A percentile compares a stretch with the other conserved stretches of the same genome.
phyloP scores from a whole-genome alignment of 1,284 basidiomycete genomes.

The Sphagnurus paluster region DNA sequence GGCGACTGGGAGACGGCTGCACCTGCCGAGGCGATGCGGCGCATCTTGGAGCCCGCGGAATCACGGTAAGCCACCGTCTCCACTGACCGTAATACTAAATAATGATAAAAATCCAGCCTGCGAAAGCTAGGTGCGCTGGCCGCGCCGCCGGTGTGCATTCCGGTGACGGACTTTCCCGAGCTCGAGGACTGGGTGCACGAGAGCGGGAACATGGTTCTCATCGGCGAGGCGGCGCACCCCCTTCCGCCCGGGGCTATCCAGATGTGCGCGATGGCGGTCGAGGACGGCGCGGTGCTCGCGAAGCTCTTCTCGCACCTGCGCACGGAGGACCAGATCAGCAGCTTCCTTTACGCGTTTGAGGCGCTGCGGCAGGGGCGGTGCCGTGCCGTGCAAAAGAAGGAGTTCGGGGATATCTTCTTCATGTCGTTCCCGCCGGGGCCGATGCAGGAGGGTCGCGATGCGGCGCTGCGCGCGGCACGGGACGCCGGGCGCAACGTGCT shows the following conservation, averaged over 20 bases:
- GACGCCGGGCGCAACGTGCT: slow-evolving; percentile 39
- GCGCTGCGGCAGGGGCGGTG: slow-evolving; percentile 48
- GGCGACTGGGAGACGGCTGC: slow-evolving; percentile 25
- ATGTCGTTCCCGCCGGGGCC: slow-evolving; percentile 40
- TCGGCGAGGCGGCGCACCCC: slow-evolving; percentile 57
- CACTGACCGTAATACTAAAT: too few species aligned
- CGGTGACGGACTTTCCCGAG: slow-evolving; percentile 35
- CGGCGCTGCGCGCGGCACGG: slow-evolving; percentile 37
- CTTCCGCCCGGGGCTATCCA: slow-evolving; percentile 56
- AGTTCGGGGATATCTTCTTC: slow-evolving; percentile 39
- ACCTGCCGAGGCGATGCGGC: slow-evolving; percentile 21
- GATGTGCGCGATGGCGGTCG: slow-evolving; percentile 48
- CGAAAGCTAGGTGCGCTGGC: slow-evolving; percentile 41
- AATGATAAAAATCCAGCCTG: slow-evolving; percentile 43
- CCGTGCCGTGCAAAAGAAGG: slow-evolving; percentile 34
- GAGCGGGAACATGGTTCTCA: slow-evolving; percentile 38
- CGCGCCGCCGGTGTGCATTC: slow-evolving; percentile 32
- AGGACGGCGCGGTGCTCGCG: slow-evolving; percentile 60
- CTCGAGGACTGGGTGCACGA: slow-evolving; percentile 60
- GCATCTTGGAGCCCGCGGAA: slow-evolving; percentile 33
- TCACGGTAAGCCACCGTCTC: slow-evolving; percentile 31
- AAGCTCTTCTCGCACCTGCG: slow-evolving; percentile 58
- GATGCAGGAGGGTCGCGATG: slow-evolving; percentile 43
- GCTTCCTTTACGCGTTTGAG: slow-evolving; percentile 52
- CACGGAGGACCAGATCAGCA: slow-evolving; percentile 48